Base-by-base conservation (phyloP, 768 basidiomycete species). In the Tubosaeta brunneosetosa region DNA sequence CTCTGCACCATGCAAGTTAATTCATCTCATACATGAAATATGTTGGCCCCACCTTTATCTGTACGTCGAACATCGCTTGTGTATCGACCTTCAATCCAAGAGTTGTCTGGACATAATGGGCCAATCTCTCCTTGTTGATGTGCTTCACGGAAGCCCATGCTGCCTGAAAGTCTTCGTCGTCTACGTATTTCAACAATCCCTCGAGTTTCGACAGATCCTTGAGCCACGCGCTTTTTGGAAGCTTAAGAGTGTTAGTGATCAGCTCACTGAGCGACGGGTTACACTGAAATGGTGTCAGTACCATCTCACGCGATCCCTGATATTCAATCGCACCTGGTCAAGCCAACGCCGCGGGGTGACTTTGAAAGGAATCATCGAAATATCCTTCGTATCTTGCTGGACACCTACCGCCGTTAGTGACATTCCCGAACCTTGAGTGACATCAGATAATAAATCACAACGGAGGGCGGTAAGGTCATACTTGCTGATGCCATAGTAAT, bases 281-380 rank as follows among this genome's bases (percentile, higher is more conserved):
- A 77, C 93, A 94, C 82, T 68, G n/a, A 16, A 4, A n/a, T 12
- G 36, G 12, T 9, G 31, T 68, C 26, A 60, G 37, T 22, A 17
- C 7, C 7, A 4, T 38, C 16, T 14, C 13, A 33, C n/a, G 36
- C 7, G 2, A 10, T 10, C 31, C 29, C 9, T 29, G 29, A 42
- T 8, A 19, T 43, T 19, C 22, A 36, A n/a, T 56, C 58, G 6
- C 51, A 80, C 81, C 66, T 88, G 88, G 60, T 92, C 87, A 46
- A 94, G 82, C 91, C 91, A 97, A 57, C 95, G 83, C 57, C 95
- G 88, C 45, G 91, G 92, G 19, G 93, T 97, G 57, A 97, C 86
- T 86, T 52, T 27, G 49, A 16, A 34, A 6, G 34, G 37, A 22
- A 32, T 51, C 40, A 50, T 53, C 19, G 33, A 31, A 26, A 13